Evolutionary conservation across 1,284 basidiomycete species (phyloP).

Genomic region (Thelephora terrestris): DNA sequence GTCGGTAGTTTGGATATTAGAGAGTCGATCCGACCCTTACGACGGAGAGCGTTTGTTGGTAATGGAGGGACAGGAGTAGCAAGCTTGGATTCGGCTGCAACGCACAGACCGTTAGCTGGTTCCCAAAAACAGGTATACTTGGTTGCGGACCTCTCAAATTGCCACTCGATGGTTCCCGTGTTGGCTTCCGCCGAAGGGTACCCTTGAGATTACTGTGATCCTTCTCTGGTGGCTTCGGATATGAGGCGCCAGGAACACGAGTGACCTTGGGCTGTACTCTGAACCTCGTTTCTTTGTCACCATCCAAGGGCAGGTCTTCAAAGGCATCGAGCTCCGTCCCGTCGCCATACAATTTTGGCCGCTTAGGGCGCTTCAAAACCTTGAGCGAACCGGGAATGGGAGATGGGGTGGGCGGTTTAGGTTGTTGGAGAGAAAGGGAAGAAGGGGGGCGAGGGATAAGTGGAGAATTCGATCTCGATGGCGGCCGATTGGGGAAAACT

Average conservation of each 20-base stretch:
- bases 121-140: neutral
- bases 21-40: conserved; percentile 29
- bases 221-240: conserved; percentile 30
- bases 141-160: conserved; percentile 30
- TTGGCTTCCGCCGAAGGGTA: conserved; percentile 41
- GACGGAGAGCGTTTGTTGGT: conserved; percentile 29
- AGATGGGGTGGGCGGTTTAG: conserved; percentile 21
- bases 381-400: conserved; percentile 44
- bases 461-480: conserved; percentile 43
- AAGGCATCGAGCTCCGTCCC: conserved; percentile 89
- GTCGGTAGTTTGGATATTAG: conserved; percentile 17
- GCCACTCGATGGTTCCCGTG: conserved; percentile 23
- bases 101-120: neutral
- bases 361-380: conserved; percentile 66
- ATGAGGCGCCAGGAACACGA: conserved; percentile 46
- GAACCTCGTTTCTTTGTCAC: conserved; percentile 67
- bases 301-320: conserved; percentile 82
- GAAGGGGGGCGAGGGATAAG: conserved; percentile 42
- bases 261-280: conserved; percentile 62
- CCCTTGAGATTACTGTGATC: conserved; percentile 31
- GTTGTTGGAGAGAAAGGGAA: conserved; percentile 26
- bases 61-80: neutral
- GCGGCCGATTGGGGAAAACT: conserved; percentile 42
- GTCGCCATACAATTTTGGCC: conserved; percentile 72
- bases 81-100: neutral